Base-by-base conservation (phyloP, 352 stramenopile species). In the Globisporangium camurandrum region DNA sequence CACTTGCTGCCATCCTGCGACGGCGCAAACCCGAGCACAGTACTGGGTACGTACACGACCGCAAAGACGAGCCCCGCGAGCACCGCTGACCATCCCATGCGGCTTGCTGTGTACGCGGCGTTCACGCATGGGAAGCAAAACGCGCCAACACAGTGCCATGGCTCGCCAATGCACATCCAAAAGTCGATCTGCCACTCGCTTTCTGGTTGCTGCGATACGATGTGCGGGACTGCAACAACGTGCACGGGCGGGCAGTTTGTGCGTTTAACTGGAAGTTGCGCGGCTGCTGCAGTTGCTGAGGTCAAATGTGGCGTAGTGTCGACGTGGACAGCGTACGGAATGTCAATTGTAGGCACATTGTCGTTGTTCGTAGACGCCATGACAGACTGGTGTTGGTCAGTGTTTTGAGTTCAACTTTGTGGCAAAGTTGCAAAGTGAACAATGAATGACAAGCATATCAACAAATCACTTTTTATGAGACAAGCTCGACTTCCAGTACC, bases 101-200 rank as follows among this genome's bases (percentile, higher is more conserved):
- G 1, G 56, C 31, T 28, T 43, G 36, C 30, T 28, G 49, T 22
- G 49, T 56, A 55, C 40, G 51, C 22, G 41, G 40, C 20, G 33
- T 33, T 59, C 9, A 74, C 36, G 23, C 52, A 71, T 34, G 65
- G 65, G 27, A 62, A 54, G 20, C 48, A 66, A 24, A 39, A 50
- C 12, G 54, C 52, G 49, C 64, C 57, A 40, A 42, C 49, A 41
- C 57, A 68, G 49, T 68, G 58, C 24, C 55, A 48, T 9, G 58
- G 20, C 34, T 46, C 22, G 5, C n/a, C 46, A 50, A 47, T 68
- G 54, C 59, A 71, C 16, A 38, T 45, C 30, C 34, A 71, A 50
- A 71, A n/a, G 2, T 42, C 61, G 40, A 43, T 42, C 19, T 48
- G 33, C 61, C 61, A 71, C 19, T 51, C 22, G 23, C 10, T 40